Conservation (phyloP, 2,329 filamentous ascomycete genomes). For the Neofusicoccum cordaticola region DNA sequence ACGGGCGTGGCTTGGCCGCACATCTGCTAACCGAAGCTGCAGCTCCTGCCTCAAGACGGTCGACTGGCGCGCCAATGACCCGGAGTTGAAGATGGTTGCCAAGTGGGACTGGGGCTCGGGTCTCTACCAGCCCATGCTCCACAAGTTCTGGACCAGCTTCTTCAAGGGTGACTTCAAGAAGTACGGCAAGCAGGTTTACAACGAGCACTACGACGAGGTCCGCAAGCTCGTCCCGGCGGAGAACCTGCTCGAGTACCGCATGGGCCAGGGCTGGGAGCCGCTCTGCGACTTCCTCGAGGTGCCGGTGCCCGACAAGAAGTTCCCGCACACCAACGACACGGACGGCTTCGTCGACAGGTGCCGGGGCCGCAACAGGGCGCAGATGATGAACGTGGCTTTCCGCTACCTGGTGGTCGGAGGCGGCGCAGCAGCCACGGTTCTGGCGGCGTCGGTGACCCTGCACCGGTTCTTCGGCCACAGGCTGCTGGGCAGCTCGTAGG, state of each 20-base stretch:
- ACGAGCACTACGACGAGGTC: conserved; percentile 28
- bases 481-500: conserved; percentile 13
- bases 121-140: conserved; percentile 64
- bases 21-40: conserved; percentile 23
- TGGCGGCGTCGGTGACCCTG: conserved; percentile 19
- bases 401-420: conserved; percentile 51
- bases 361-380: conserved; percentile 52
- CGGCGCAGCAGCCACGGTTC: conserved; percentile 41
- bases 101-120: conserved; percentile 27
- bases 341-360: conserved; percentile 56
- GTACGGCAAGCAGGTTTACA: conserved; percentile 24
- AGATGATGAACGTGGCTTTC: conserved; percentile 56
- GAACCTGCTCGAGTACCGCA: conserved; percentile 28
- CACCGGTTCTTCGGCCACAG: conserved; percentile 18
- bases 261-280: conserved; percentile 27
- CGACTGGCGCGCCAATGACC: conserved; percentile 25
- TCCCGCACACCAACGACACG: conserved; percentile 19
- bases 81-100: conserved; percentile 26
- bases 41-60: conserved; percentile 24
- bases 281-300: conserved; percentile 29
- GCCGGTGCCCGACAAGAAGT: conserved; percentile 24
- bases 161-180: conserved; percentile 66
- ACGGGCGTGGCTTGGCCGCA: conserved; percentile 14
- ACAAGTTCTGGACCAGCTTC: conserved; percentile 67
- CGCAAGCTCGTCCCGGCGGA: conserved; percentile 24